These are phyloP conservation scores for Limnomonas spitsbergensis DNA, from an alignment of 139 green algal species.

Conservation along the genomic window DNA sequence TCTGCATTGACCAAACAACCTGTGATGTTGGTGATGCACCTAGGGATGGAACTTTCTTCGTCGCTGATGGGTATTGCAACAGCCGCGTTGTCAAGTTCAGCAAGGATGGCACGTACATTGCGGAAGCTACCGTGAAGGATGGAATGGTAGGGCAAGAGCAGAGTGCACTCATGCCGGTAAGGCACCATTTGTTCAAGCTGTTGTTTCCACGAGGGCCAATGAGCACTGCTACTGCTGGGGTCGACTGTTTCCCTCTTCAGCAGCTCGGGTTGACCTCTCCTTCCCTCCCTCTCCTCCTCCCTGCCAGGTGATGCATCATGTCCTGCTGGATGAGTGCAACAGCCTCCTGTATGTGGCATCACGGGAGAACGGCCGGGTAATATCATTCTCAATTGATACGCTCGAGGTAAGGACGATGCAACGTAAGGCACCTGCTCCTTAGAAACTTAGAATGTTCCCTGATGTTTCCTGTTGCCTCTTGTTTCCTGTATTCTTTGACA, in stretches of 20 bases:
- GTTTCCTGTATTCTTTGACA: no score
- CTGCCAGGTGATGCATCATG: constrained; percentile 53
- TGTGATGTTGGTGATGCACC: no score
- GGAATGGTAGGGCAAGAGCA: not conserved
- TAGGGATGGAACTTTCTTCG: constrained; percentile 65
- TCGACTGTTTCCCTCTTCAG: no score
- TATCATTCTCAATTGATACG: not conserved
- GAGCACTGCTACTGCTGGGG: no score
- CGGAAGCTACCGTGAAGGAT: not conserved
- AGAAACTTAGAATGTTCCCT: no score
- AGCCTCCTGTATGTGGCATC: constrained; percentile 59
- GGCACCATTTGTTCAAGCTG: no score
- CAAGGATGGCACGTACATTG: constrained; percentile 38
- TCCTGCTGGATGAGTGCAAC: constrained; percentile 77
- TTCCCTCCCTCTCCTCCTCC: not conserved
- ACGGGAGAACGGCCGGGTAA: constrained; percentile 48
- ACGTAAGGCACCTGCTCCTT: no score
- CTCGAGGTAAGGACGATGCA: constrained; percentile 38
- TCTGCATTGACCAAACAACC: no score
- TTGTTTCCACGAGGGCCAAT: no score
- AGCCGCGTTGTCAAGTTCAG: constrained; percentile 43
- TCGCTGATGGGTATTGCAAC: constrained; percentile 83
- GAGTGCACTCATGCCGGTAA: no score
- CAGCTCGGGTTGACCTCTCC: no score
- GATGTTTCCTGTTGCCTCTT: no score